Conservation (phyloP, 805 yeast species). For the Lipomyces sp. region DNA sequence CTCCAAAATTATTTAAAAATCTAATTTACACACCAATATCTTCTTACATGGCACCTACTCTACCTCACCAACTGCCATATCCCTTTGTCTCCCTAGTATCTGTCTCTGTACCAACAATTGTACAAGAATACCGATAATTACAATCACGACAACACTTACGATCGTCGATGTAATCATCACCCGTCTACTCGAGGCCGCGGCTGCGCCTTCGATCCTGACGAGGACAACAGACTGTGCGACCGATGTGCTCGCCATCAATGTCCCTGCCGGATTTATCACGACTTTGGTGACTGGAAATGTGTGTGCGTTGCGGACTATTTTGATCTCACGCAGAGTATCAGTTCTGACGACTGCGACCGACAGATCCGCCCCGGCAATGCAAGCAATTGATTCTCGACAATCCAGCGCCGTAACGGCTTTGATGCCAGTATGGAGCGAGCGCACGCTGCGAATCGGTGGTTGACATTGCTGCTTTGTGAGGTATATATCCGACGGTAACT, state of each 20-base stretch:
- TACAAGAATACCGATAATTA: slow-evolving; percentile 28
- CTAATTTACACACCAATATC: not conserved
- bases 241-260: slow-evolving; percentile 69
- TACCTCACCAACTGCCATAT: not conserved
- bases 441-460: slow-evolving; percentile 22
- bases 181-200: slow-evolving; percentile 11
- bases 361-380: slow-evolving; percentile 68
- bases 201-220: slow-evolving; percentile 50
- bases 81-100: slow-evolving; percentile 9
- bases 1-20: not conserved
- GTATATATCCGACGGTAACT: slow-evolving; percentile 24
- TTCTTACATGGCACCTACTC: not conserved
- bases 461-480: slow-evolving; percentile 23
- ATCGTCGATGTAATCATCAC: slow-evolving; percentile 17
- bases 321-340: slow-evolving; percentile 57
- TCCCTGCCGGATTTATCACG: slow-evolving; percentile 69
- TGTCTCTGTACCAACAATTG: slow-evolving; percentile 28
- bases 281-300: slow-evolving; percentile 77
- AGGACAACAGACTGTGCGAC: slow-evolving; percentile 77
- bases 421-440: slow-evolving; percentile 33
- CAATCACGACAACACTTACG: slow-evolving; percentile 23
- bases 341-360: slow-evolving; percentile 63
- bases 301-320: slow-evolving; percentile 66
- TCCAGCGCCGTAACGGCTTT: slow-evolving; percentile 55
- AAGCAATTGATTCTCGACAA: slow-evolving; percentile 55